Percentiles rank a stretch among this genome's conserved stretches.
These are phyloP conservation scores for Fusarium tricinctum DNA, from an alignment of 2,329 filamentous ascomycete genomes.

Conservation along the genomic window DNA sequence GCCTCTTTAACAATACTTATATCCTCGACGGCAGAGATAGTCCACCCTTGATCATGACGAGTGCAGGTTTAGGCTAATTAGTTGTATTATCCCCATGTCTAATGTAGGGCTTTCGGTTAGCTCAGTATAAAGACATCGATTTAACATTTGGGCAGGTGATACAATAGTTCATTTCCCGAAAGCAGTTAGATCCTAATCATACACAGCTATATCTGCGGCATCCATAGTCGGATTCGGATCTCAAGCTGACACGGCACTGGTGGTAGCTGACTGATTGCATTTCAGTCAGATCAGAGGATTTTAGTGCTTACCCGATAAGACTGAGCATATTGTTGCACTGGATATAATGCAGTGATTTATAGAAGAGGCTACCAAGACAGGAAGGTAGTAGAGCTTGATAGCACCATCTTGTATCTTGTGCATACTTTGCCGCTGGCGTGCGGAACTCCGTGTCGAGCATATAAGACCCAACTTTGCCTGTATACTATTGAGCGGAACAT, in stretches of 20 bases:
- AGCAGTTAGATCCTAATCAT: no score
- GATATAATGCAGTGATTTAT: neutral
- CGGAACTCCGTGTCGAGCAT: neutral
- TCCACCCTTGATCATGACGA: no score
- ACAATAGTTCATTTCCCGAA: no score
- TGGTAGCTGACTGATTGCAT: neutral
- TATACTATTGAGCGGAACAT: neutral
- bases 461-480: neutral
- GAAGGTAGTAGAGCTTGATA: neutral
- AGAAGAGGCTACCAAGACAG: neutral
- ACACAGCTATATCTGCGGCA: no score
- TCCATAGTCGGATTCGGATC: no score
- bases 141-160: no score
- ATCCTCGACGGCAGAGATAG: no score
- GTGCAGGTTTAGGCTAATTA: no score
- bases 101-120: no score
- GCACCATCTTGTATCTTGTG: neutral
- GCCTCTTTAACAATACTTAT: no score
- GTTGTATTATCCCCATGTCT: no score
- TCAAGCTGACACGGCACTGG: neutral
- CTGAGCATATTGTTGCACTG: neutral
- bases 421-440: neutral
- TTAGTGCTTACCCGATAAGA: neutral
- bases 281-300: neutral
- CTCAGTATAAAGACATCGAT: no score